A percentile compares a stretch with the other conserved stretches of the same genome.
phyloP scores from a whole-genome alignment of 164 flowering plant species.

The Protea cynaroides region DNA sequence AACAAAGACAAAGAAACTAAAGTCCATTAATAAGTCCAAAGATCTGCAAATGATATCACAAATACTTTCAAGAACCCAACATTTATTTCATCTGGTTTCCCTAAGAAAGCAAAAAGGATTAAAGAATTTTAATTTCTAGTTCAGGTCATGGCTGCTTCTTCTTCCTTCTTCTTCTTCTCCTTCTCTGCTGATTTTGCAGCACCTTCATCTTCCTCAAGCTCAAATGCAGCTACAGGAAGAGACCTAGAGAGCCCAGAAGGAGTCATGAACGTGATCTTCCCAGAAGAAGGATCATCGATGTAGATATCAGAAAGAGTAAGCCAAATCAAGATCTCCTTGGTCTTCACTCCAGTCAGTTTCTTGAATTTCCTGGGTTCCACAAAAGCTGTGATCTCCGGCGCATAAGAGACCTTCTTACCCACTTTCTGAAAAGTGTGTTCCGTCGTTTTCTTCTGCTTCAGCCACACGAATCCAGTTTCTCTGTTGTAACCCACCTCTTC shows the following conservation, averaged over 20 bases:
- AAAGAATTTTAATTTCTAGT: too few species aligned
- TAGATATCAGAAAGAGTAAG: slow-evolving; percentile 41
- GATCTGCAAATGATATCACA: too few species aligned
- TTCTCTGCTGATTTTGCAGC: too few species aligned
- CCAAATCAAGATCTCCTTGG: slow-evolving; percentile 68
- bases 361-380: slow-evolving; percentile 45
- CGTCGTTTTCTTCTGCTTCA: slow-evolving; percentile 38
- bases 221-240: slow-evolving; percentile 59
- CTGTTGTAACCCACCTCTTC: slow-evolving; percentile 43
- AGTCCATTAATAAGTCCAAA: too few species aligned
- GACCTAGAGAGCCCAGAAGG: slow-evolving; percentile 36
- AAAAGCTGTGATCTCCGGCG: slow-evolving; percentile 48
- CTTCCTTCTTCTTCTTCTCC: slow-evolving; percentile 1
- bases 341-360: slow-evolving; percentile 53
- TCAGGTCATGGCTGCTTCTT: not conserved
- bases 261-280: slow-evolving; percentile 24
- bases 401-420: slow-evolving; percentile 36
- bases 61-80: too few species aligned
- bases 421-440: slow-evolving; percentile 36
- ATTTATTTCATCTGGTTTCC: too few species aligned
- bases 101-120: too few species aligned
- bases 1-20: too few species aligned
- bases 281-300: slow-evolving; percentile 18
- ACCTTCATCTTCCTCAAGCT: slow-evolving; percentile 24
- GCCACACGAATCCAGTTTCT: slow-evolving; percentile 54